These are phyloP conservation scores for Escallonia rubra DNA, from an alignment of 129 eudicot genomes.

Conservation along the genomic window DNA sequence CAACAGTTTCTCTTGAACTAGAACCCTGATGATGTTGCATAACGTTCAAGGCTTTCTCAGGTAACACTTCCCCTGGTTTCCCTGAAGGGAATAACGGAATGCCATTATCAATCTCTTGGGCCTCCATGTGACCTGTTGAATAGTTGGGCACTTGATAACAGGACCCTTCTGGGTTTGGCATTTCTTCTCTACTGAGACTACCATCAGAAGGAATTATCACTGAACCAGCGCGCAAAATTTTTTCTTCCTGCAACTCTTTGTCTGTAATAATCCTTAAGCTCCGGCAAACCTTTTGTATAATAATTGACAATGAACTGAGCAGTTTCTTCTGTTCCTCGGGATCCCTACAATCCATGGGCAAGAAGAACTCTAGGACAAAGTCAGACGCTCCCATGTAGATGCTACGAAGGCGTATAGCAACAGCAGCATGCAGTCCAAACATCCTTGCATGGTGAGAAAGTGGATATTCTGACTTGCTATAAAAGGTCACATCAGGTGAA, in stretches of 20 bases:
- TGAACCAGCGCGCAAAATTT: slow-evolving; percentile 1
- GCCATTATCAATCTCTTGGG: slow-evolving; percentile 15
- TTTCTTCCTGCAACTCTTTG: slow-evolving; percentile 63
- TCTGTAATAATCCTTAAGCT: slow-evolving; percentile 62
- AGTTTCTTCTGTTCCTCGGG: slow-evolving; percentile 49
- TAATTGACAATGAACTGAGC: slow-evolving; percentile 52
- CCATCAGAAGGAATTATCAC: neutral
- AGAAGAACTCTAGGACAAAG: slow-evolving; percentile 87
- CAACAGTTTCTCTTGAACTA: slow-evolving; percentile 20
- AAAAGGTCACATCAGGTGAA: slow-evolving; percentile 57
- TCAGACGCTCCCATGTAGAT: slow-evolving; percentile 47
- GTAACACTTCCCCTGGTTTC: slow-evolving; percentile 30
- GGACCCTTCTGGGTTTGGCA: slow-evolving; percentile 12
- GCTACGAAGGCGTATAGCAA: slow-evolving; percentile 82
- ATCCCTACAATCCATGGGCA: slow-evolving; percentile 54
- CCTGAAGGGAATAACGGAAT: slow-evolving; percentile 9
- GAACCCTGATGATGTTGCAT: slow-evolving; percentile 24
- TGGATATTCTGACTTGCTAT: slow-evolving; percentile 73
- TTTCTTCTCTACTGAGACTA: neutral
- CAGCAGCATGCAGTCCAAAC: slow-evolving; percentile 73
- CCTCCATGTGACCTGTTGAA: neutral
- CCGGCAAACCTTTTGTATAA: slow-evolving; percentile 53
- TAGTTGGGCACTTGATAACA: slow-evolving; percentile 13
- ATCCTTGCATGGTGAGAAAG: slow-evolving; percentile 83
- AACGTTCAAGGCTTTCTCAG: slow-evolving; percentile 17